Percentiles rank a stretch among this genome's conserved stretches.
Evolutionary conservation across 2,329 filamentous ascomycete genomes (phyloP).

Genomic region (Sarocladiaceae sp.): DNA sequence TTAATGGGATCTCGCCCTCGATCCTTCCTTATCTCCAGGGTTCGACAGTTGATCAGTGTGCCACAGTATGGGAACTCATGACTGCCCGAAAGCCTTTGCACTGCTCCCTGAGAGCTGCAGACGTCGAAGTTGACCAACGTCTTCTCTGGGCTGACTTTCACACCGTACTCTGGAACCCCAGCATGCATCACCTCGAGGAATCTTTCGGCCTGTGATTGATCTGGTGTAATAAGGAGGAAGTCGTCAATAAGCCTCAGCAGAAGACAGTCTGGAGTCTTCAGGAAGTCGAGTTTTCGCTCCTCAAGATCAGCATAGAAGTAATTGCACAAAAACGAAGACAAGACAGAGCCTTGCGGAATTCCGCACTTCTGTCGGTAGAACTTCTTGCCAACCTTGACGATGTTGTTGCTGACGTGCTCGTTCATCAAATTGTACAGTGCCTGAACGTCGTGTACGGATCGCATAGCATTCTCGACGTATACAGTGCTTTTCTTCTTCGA

Average conservation of each 20-base stretch:
- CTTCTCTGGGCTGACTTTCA: conserved; percentile 72
- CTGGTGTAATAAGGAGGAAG: conserved; percentile 80
- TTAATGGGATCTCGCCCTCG: conserved; percentile 35
- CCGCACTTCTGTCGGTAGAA: conserved; percentile 84
- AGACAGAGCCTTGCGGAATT: conserved; percentile 87
- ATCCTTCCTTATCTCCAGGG: conserved; percentile 71
- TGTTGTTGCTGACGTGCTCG: conserved; percentile 78
- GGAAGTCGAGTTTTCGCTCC: conserved; percentile 61
- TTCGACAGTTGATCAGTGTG: conserved; percentile 67
- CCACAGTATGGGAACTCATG: conserved; percentile 85
- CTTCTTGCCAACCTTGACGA: conserved; percentile 84
- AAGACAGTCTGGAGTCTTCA: conserved; percentile 53
- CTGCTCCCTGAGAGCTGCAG: conserved; percentile 21
- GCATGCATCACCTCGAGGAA: conserved; percentile 80
- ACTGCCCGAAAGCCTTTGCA: conserved; percentile 41
- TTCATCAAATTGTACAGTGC: conserved; percentile 65
- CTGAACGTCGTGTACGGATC: conserved; percentile 51
- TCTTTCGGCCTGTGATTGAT: conserved; percentile 57
- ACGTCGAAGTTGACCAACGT: conserved; percentile 81
- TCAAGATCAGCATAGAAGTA: conserved; percentile 95
- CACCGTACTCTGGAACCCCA: conserved; percentile 76
- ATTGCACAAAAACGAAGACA: conserved; percentile 86
- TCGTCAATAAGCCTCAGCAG: conserved; percentile 86
- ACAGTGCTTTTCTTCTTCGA: conserved; percentile 60
- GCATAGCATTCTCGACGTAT: conserved; percentile 67